Percentiles rank a stretch among this genome's conserved stretches.
These are phyloP conservation scores for Thielaviopsis musarum DNA, from an alignment of 2,329 filamentous ascomycete genomes.

Conservation along the genomic window DNA sequence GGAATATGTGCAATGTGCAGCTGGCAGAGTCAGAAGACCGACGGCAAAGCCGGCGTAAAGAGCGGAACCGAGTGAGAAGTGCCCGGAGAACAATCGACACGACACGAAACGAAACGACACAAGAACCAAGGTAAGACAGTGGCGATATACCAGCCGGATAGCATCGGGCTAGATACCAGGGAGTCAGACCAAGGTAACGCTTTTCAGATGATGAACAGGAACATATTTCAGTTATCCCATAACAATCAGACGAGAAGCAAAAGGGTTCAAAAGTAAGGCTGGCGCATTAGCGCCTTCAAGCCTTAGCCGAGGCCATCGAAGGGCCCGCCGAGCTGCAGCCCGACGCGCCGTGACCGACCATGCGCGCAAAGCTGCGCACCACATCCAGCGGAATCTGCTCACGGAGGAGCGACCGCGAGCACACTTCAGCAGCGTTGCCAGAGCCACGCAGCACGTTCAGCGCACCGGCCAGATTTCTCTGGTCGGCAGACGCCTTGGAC, in stretches of 20 bases:
- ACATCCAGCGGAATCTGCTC: slow-evolving; percentile 87
- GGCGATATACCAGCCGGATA: too few relatives aligned
- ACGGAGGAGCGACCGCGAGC: slow-evolving; percentile 84
- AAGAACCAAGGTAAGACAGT: too few relatives aligned
- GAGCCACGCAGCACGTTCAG: slow-evolving; percentile 60
- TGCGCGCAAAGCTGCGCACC: slow-evolving; percentile 79
- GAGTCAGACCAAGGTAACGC: too few relatives aligned
- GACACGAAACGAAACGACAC: too few relatives aligned
- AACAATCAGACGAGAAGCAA: neutral
- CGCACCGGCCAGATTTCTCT: slow-evolving; percentile 8
- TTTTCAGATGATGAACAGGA: slow-evolving; percentile 2
- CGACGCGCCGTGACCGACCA: slow-evolving; percentile 58
- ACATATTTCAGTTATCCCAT: too few relatives aligned
- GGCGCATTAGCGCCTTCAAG: slow-evolving; percentile 1
- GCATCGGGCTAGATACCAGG: too few relatives aligned
- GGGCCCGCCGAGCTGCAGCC: neutral
- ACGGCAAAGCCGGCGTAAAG: neutral
- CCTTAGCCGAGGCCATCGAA: slow-evolving; percentile 1
- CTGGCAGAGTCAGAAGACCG: neutral
- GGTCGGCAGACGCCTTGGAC: neutral
- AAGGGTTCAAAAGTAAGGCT: slow-evolving; percentile 3
- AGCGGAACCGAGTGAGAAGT: slow-evolving; percentile 8
- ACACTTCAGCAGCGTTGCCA: slow-evolving; percentile 69
- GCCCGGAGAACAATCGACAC: slow-evolving; percentile 5
- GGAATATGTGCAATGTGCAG: neutral